Conservation (phyloP, 2,329 filamentous ascomycete genomes). For the Amesomyces nigricolor region DNA sequence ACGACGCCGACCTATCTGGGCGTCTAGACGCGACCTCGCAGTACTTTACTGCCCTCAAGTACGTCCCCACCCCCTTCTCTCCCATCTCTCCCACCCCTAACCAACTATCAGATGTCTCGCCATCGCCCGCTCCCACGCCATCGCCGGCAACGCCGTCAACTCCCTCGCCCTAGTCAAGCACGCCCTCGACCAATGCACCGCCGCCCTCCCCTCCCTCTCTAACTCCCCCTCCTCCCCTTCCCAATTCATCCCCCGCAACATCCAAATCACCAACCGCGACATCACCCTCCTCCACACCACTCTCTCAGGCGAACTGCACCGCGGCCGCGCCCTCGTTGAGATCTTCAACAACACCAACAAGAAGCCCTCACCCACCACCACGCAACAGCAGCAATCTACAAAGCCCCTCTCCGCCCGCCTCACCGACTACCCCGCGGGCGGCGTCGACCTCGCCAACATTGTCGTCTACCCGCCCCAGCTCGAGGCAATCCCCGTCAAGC, state of each 20-base stretch:
- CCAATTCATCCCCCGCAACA: constrained; percentile 52
- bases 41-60: constrained; percentile 90
- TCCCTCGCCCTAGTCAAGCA: constrained; percentile 79
- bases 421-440: constrained; percentile 65
- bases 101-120: constrained; percentile 57
- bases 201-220: constrained; percentile 44
- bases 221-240: constrained; percentile 30
- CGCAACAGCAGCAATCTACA: constrained; percentile 31
- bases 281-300: constrained; percentile 54
- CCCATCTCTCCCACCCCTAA: neutral
- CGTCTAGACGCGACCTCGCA: constrained; percentile 72
- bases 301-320: constrained; percentile 67
- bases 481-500: constrained; percentile 82
- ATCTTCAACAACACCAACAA: constrained; percentile 58
- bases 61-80: constrained; percentile 29
- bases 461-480: constrained; percentile 84
- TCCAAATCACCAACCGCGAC: constrained; percentile 59
- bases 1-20: constrained; percentile 67
- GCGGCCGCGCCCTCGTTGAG: constrained; percentile 79
- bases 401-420: constrained; percentile 68
- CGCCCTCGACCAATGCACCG: constrained; percentile 57
- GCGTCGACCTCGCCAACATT: constrained; percentile 70
- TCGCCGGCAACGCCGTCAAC: constrained; percentile 66
- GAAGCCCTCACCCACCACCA: constrained; percentile 34
- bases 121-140: constrained; percentile 75